phyloP scores from a whole-genome alignment of 768 basidiomycete genomes.

The Cystofilobasidium bisporidii region DNA sequence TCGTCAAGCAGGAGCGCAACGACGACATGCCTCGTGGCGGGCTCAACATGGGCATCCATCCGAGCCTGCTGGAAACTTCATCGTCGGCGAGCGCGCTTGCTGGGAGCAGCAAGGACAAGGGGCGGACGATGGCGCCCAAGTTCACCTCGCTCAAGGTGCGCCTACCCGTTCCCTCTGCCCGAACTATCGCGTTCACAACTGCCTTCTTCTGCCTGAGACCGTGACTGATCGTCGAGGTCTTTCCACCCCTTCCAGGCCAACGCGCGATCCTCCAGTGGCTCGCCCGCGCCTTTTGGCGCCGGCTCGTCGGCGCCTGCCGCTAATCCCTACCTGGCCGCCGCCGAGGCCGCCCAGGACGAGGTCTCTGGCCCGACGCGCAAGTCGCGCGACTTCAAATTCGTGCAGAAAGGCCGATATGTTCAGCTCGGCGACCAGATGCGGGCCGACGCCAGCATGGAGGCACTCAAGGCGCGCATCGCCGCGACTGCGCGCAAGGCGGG shows the following conservation, averaged over 20 bases:
- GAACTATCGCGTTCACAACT: no score
- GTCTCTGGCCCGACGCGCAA: slow-evolving; percentile 28
- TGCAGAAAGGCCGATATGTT: slow-evolving; percentile 76
- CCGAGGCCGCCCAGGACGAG: slow-evolving; percentile 36
- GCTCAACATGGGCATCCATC: slow-evolving; percentile 82
- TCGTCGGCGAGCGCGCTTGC: slow-evolving; percentile 44
- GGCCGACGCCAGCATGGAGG: slow-evolving; percentile 70
- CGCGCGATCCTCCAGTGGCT: slow-evolving; percentile 49
- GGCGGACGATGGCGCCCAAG: slow-evolving; percentile 98
- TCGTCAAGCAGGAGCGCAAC: neutral
- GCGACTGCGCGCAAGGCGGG: slow-evolving; percentile 89
- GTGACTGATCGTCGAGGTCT: no score
- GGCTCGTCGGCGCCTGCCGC: slow-evolving; percentile 40
- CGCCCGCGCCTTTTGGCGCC: slow-evolving; percentile 52
- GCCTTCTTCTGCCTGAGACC: neutral
- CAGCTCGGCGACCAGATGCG: slow-evolving; percentile 44
- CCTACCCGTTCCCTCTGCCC: neutral
- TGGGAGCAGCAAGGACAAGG: slow-evolving; percentile 71
- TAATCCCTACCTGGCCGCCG: slow-evolving; percentile 64
- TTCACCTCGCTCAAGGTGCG: slow-evolving; percentile 85
- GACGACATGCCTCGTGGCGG: neutral
- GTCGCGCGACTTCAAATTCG: slow-evolving; percentile 57
- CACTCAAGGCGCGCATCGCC: slow-evolving; percentile 81
- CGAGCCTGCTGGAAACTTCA: slow-evolving; percentile 63
- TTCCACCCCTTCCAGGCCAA: slow-evolving; percentile 54